Evolutionary conservation across 1,284 basidiomycete genomes (phyloP), one percentile per base, ranked within the genome.

Genomic region (Wallemia ichthyophaga): DNA sequence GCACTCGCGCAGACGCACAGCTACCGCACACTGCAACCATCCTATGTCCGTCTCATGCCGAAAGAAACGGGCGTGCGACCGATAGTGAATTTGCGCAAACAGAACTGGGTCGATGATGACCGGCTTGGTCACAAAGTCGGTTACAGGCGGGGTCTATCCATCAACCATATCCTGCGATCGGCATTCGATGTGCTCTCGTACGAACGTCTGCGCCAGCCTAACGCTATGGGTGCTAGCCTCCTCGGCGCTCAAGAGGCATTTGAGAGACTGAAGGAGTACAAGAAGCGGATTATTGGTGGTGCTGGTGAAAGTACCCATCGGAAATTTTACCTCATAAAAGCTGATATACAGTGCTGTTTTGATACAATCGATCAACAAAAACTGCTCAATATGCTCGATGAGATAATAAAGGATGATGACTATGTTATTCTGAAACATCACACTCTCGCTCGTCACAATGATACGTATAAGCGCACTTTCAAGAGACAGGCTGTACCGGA

Each of bases 321-420:
- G 3, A 80, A 78, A 63, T 69, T 94, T 1, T 96, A 89, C 68
- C 92, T 98, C 66, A 88, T 91, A 62, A 98, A 98, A 69, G 79
- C 94, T 27, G 94, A 99, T 66, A 86, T 98, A 17, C 81, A 83
- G 62, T 82, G 88, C 0, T 94, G 89, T 62, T 99, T 96, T 72
- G 94, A 99, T 69, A 88, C 85, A 0, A 96, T 98, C 62, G 81
- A 89, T 54, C 94, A 98, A 68, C 74, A 76, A 24, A 89, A 83
- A 65, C 71, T 98, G 57, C 70, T 98, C 17, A 72, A 77, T 31
- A 86, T 98, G 27, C 69, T 96, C 33, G 75, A 76, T 24, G 71
- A 78, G 1, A 66, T 91, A 7, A 74, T 94, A 28, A 79, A 79
- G 11, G 56, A 69, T 65, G 64, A 67, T 13, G 60, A 63, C 19